Evolutionary conservation across 805 yeast genomes (phyloP), one percentile per base, ranked within the genome.

Genomic region (Yamadazyma tumulicola): DNA sequence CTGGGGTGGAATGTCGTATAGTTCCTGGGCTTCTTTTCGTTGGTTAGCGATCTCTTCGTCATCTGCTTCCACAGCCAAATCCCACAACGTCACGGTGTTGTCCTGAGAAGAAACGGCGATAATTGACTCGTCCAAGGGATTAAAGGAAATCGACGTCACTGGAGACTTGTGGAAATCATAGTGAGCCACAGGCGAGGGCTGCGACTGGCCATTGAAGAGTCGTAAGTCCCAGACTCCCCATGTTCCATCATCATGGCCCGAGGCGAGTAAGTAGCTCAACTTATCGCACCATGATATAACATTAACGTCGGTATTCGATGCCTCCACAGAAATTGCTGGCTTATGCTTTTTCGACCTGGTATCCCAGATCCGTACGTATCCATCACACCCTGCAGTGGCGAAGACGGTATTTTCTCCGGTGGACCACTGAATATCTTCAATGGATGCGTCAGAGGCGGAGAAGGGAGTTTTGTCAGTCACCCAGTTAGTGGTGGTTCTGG

Each of bases 221-320:
- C 98, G 81, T 61, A 93, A 71, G 67, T 93, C 98, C 98, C 98
- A 93, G 29, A 93, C 93, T 28, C 95, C 88, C 96, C 97, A 93
- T 19, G 79, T 65, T 45, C 98, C 98, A 58, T 89, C 96, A 59
- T 93, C 98, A 55, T 93, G 96, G 48, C 98, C 98, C 31, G 93
- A 80, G 0, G 97, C 97, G 37, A 93, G 69, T 52, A 93, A 67
- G 54, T 91, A 88, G 51, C 82, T 81, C 46, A 89, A 82, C 55
- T 85, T 84, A 43, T 75, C 76, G 64, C 91, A 85, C 98, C 98
- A 93, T 34, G 96, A 85, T 57, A 93, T 83, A 35, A 93, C 98
- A 53, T 93, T 93, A 45, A 93, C 85, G 59, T 93, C 98, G 1
- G 85, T 69, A 15, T 68, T 62, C 10, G 95, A 79, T 0, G 96